phyloP scores from a whole-genome alignment of 495 filamentous ascomycete genomes.

The Podospora conica region DNA sequence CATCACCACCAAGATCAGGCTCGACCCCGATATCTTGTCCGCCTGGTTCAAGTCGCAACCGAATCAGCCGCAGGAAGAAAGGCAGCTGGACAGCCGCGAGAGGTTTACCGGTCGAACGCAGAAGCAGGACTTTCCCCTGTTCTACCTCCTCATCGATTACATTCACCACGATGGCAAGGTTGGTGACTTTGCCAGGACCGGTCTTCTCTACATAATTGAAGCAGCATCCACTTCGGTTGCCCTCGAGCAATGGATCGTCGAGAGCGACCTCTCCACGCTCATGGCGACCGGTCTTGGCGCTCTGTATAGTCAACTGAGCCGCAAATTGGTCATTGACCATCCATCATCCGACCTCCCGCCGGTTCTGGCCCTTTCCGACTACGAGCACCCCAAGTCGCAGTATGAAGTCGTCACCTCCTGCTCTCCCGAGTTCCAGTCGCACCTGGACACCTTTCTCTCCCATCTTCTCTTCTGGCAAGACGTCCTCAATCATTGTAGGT shows the following conservation, averaged over 20 bases:
- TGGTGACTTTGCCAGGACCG: slow-evolving; percentile 96
- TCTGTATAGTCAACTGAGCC: slow-evolving; percentile 92
- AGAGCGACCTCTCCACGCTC: slow-evolving; percentile 90
- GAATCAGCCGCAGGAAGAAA: slow-evolving; percentile 38
- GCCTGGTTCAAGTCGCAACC: slow-evolving; percentile 73
- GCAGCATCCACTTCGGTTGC: slow-evolving; percentile 73
- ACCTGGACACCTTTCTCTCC: slow-evolving; percentile 89
- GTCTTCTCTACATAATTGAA: slow-evolving; percentile 92
- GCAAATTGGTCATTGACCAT: slow-evolving; percentile 58
- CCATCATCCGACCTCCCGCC: slow-evolving; percentile 62
- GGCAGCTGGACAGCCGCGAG: slow-evolving; percentile 42
- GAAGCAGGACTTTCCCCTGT: slow-evolving; percentile 90
- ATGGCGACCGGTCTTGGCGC: slow-evolving; percentile 96
- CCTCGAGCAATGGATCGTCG: slow-evolving; percentile 92
- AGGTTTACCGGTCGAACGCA: slow-evolving; percentile 79
- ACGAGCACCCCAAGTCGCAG: slow-evolving; percentile 53
- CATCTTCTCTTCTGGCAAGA: slow-evolving; percentile 98
- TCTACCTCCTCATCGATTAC: slow-evolving; percentile 91
- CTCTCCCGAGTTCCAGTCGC: slow-evolving; percentile 62
- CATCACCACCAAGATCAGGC: slow-evolving; percentile 86
- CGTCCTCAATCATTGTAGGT: slow-evolving; percentile 89
- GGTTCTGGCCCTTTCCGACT: slow-evolving; percentile 81
- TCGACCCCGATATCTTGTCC: slow-evolving; percentile 74
- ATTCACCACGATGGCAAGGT: slow-evolving; percentile 89
- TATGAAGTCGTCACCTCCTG: slow-evolving; percentile 65